Evolutionary conservation across 768 basidiomycete genomes (phyloP), one percentile per base, ranked within the genome.

Genomic region (Fistulinella prunicolor): DNA sequence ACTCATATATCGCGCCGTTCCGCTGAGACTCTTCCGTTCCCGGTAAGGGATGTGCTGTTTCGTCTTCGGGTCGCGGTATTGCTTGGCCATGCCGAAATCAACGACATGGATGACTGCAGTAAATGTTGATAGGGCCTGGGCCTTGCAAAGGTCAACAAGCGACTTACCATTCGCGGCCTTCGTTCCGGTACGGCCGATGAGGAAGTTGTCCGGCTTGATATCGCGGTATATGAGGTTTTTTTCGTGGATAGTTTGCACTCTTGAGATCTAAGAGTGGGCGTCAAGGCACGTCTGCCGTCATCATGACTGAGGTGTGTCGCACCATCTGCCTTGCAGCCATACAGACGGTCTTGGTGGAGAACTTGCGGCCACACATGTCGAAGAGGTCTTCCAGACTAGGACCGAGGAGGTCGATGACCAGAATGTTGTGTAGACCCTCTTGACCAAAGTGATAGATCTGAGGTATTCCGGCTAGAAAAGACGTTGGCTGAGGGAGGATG

Each of bases 361-460:
- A 98, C 70, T 96, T 97, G 58, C 96, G 83, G 4, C 92, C 91
- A 62, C 96, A 99, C 89, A 98, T 94, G 71, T 99, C 96, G 66
- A 99, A 99, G 46, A 99, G 76, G 68, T 99, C 96, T 71, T 99
- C 96, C 54, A 99, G 69, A 66, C 89, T 94, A 10, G 95, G 95
- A 3, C 96, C 96, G 28, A 99, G 81, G 29, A 99, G 81, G 73
- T 99, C 96, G 62, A 99, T 98, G 57, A 99, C 94, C 52, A 99
- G 82, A 55, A 99, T 94, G 63, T 99, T 98, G 74, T 99, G 94
- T 23, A 98, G 79, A 13, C 89, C 96, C 70, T 99, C 96, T 71
- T 97, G 94, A 40, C 96, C 96, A 67, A 98, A 99, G 72, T 99
- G 95, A 74, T 98, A 97, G 69, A 99, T 97, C 73, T 98, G 94